A percentile compares a stretch with the other conserved stretches of the same genome.
Evolutionary conservation across 2,329 filamentous ascomycete genomes (phyloP).

Genomic region (Elsinoe ampelina): DNA sequence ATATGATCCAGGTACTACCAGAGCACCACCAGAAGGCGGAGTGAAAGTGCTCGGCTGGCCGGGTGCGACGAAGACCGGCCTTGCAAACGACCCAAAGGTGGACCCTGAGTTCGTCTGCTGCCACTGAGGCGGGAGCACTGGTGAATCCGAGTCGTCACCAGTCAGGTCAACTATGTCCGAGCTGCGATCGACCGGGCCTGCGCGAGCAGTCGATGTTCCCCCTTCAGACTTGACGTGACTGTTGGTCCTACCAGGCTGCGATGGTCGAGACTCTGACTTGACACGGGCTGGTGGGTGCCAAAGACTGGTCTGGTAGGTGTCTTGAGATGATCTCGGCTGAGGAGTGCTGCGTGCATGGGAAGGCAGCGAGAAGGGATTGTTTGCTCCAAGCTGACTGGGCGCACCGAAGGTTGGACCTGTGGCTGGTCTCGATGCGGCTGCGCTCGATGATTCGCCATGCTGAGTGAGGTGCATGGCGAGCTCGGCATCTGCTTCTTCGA

Average conservation of each 20-base stretch:
- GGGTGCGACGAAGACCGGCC: neutral
- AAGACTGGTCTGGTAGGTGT: neutral
- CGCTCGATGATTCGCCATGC: slow-evolving; percentile 9
- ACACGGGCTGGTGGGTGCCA: neutral
- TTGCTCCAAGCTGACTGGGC: slow-evolving; percentile 6
- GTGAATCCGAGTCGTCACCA: neutral
- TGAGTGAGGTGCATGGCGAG: slow-evolving; percentile 24
- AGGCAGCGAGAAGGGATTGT: slow-evolving; percentile 10
- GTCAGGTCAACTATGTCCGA: slow-evolving; percentile 9
- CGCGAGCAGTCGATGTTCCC: neutral
- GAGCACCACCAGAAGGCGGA: neutral
- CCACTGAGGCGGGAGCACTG: neutral
- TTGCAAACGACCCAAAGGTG: slow-evolving; percentile 1
- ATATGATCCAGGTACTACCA: neutral
- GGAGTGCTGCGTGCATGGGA: neutral
- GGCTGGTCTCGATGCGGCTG: slow-evolving; percentile 11
- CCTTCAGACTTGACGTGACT: slow-evolving; percentile 8
- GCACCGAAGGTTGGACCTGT: slow-evolving; percentile 18
- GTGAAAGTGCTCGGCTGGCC: neutral
- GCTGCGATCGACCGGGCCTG: neutral
- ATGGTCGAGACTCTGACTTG: slow-evolving; percentile 6
- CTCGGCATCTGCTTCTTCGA: slow-evolving; percentile 19
- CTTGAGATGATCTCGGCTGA: neutral
- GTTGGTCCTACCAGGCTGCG: neutral
- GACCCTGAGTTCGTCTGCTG: neutral